A percentile compares a stretch with the other conserved stretches of the same genome.
Evolutionary conservation across 768 basidiomycete species (phyloP).

Genomic region (Xerocomellus dryophilus): DNA sequence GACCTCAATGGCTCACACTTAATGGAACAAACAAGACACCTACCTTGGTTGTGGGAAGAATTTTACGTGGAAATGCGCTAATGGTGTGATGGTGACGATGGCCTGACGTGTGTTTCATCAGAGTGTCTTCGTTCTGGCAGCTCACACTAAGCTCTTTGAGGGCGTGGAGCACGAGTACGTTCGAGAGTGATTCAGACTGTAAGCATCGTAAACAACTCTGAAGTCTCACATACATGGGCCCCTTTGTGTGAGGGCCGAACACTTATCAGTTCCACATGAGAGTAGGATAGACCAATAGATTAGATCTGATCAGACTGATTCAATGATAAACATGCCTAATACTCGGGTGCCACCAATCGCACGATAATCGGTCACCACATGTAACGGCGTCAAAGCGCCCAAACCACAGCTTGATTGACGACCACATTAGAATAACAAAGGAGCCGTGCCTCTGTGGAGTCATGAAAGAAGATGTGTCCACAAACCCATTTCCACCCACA

Average conservation of each 20-base stretch:
- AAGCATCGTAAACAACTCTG: neutral
- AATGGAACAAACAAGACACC: too few relatives aligned
- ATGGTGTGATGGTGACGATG: neutral
- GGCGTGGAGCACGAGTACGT: slow-evolving; percentile 23
- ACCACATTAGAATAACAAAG: slow-evolving; percentile 3
- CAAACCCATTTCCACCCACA: neutral
- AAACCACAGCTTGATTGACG: neutral
- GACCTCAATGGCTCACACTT: too few relatives aligned
- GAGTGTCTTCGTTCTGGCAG: slow-evolving; percentile 39
- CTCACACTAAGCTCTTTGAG: slow-evolving; percentile 45
- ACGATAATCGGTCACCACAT: neutral
- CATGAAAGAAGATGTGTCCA: neutral
- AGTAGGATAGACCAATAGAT: neutral
- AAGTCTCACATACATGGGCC: too few relatives aligned
- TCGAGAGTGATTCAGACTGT: slow-evolving; percentile 28
- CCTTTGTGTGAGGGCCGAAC: neutral
- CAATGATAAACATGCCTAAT: neutral
- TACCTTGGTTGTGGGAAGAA: too few relatives aligned
- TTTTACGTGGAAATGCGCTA: neutral
- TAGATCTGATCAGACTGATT: neutral
- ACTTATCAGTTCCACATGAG: neutral
- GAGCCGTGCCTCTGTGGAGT: neutral
- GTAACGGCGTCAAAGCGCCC: neutral
- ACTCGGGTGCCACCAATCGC: neutral
- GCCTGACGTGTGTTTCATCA: slow-evolving; percentile 9